Evolutionary conservation across 805 yeast species (phyloP).

Genomic region (Schwanniomyces sp.): DNA sequence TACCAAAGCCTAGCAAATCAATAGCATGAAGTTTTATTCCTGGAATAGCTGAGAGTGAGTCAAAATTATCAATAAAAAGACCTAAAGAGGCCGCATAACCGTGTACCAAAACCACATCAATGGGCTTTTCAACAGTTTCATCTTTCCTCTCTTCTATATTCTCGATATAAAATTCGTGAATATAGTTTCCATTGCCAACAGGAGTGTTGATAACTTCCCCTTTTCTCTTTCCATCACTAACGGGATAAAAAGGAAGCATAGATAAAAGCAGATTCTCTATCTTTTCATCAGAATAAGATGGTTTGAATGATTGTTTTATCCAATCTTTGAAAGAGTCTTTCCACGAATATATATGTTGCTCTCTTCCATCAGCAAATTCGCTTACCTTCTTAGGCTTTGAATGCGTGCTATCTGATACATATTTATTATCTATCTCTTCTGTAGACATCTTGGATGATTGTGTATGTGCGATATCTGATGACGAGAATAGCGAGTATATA

Average conservation of each 20-base stretch:
- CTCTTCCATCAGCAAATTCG: constrained; percentile 19
- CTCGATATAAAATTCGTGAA: constrained; percentile 74
- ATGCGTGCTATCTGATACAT: not conserved
- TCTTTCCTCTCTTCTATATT: constrained; percentile 42
- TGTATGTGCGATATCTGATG: not conserved
- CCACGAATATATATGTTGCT: constrained; percentile 15
- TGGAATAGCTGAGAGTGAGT: constrained; percentile 44
- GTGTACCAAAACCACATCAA: constrained; percentile 74
- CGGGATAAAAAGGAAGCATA: constrained; percentile 58
- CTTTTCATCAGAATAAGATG: constrained; percentile 19
- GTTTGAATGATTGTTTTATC: constrained; percentile 23
- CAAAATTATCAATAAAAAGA: constrained; percentile 72
- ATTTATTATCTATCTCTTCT: not conserved
- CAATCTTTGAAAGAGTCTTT: constrained; percentile 25
- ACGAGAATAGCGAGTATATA: not conserved
- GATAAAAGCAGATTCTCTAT: constrained; percentile 49
- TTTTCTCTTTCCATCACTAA: constrained; percentile 45
- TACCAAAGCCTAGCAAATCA: constrained; percentile 72
- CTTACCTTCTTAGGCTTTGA: constrained; percentile 5
- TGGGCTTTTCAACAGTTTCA: constrained; percentile 6
- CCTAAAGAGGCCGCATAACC: constrained; percentile 95
- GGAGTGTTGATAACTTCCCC: constrained; percentile 54
- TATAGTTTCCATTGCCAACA: constrained; percentile 53
- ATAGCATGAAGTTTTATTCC: constrained; percentile 64
- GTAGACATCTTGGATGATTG: not conserved